Evolutionary conservation across 1,139 yeast species (phyloP), one percentile per base, ranked within the genome.

Genomic region (Lodderomyces margitis): DNA sequence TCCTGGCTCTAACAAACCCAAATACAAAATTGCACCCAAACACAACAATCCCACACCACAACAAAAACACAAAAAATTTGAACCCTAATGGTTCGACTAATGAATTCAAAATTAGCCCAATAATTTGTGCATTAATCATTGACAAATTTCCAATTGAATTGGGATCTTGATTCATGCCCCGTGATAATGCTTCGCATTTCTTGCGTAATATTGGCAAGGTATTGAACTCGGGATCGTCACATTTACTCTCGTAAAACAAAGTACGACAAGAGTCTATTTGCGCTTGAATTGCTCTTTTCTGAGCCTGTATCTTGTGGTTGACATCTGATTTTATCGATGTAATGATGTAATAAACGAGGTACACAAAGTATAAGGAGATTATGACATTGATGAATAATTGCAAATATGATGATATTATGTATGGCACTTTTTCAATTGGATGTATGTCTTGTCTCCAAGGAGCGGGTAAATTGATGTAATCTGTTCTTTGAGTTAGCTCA

Each of bases 1-100:
- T 61, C 47, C 62, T 68, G n/a, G 78, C 78, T 21, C 78, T 51
- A 8, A 71, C 56, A 48, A 68, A 72, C 2, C 78, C 78, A 53
- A 71, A 71, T 4, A 63, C 58, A 42, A 72, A 69, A 50, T 72
- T 72, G 47, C 70, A 61, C 0, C 60, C 66, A 52, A 61, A 76
- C 35, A 59, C 55, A 19, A 57, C 54, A 44, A 55, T 51, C 25
- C 57, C 57, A 38, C 56, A 61, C 21, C 64, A 50, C 8, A 70
- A 42, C 9, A 74, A 47, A 20, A 81, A 66, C 8, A 70, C 27
- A 43, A 80, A 69, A 14, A 83, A 78, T 54, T 81, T 77, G 27
- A 72, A 55, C 3, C 85, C 81, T 36, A 85, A 70, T 0, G 87
- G 86, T 48, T 82, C 86, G 15, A 83, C 68, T 46, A 83, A 68